These are phyloP conservation scores for Cucumis variabilis DNA, from an alignment of 331 rosid genomes.

Conservation along the genomic window DNA sequence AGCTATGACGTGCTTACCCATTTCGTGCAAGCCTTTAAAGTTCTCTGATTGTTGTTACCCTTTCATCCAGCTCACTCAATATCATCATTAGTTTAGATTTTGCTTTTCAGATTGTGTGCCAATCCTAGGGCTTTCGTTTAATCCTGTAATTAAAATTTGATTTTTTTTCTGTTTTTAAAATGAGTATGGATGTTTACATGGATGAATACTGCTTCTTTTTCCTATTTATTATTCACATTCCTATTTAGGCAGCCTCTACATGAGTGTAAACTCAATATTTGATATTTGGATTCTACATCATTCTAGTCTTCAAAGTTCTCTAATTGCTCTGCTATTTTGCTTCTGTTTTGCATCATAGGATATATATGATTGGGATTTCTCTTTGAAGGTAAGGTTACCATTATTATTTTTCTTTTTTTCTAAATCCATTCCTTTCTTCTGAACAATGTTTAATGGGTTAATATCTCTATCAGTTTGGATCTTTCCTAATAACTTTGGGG, in stretches of 20 bases:
- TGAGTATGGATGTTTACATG: background rate
- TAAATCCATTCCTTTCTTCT: background rate
- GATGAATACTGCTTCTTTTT: background rate
- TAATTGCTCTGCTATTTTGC: constrained; percentile 52
- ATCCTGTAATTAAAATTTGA: background rate
- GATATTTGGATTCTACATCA: constrained; percentile 40
- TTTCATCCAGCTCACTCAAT: too few species aligned
- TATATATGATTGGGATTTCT: background rate
- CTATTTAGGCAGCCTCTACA: background rate
- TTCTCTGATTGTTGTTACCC: constrained; percentile 71
- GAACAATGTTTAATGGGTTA: background rate
- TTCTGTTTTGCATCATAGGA: background rate
- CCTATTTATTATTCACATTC: background rate
- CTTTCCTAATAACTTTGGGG: background rate
- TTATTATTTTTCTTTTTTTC: background rate
- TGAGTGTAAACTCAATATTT: background rate
- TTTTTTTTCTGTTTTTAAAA: background rate
- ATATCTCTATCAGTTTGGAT: background rate
- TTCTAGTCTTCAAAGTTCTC: constrained; percentile 78
- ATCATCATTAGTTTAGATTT: background rate
- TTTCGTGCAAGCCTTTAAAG: constrained; percentile 62
- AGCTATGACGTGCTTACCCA: constrained; percentile 48
- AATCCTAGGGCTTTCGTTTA: background rate
- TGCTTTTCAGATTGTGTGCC: background rate
- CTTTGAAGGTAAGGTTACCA: background rate